A percentile compares a stretch with the other conserved stretches of the same genome.
phyloP scores from a whole-genome alignment of 176 grass and related monocot species.

The Lolium perenne region DNA sequence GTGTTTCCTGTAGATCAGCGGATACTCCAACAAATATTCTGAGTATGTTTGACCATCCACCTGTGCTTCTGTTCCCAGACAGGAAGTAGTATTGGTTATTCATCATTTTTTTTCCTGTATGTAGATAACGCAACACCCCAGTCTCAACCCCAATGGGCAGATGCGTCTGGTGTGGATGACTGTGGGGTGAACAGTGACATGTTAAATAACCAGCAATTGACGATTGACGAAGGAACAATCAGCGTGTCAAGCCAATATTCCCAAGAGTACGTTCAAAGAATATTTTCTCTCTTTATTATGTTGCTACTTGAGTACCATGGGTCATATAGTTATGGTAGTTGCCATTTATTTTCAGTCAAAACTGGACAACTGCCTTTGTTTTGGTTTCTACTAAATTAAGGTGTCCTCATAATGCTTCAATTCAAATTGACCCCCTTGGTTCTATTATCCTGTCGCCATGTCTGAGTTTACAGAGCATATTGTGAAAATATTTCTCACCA shows the following conservation, averaged over 20 bases:
- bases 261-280: constrained; percentile 73
- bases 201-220: constrained; percentile 63
- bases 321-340: not conserved
- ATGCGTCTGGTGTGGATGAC: constrained; percentile 55
- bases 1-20: constrained; percentile 48
- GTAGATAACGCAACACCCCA: constrained; percentile 65
- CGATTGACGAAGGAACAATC: constrained; percentile 89
- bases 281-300: constrained; percentile 14
- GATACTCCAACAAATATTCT: constrained; percentile 58
- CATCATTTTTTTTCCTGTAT: constrained; percentile 27
- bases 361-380: not conserved
- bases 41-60: constrained; percentile 45
- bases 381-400: not conserved
- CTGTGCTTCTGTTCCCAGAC: constrained; percentile 34
- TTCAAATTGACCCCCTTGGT: constrained; percentile 7
- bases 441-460: not conserved
- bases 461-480: constrained; percentile 1
- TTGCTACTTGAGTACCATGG: not conserved
- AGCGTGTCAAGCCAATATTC: constrained; percentile 82
- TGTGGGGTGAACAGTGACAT: constrained; percentile 58
- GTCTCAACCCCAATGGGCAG: constrained; percentile 61
- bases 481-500: not conserved
- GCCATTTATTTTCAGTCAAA: not conserved
- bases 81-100: constrained; percentile 35
- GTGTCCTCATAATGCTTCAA: not conserved